Base-by-base conservation (phyloP, 2,329 filamentous ascomycete species). In the Aureobasidium vineae region DNA sequence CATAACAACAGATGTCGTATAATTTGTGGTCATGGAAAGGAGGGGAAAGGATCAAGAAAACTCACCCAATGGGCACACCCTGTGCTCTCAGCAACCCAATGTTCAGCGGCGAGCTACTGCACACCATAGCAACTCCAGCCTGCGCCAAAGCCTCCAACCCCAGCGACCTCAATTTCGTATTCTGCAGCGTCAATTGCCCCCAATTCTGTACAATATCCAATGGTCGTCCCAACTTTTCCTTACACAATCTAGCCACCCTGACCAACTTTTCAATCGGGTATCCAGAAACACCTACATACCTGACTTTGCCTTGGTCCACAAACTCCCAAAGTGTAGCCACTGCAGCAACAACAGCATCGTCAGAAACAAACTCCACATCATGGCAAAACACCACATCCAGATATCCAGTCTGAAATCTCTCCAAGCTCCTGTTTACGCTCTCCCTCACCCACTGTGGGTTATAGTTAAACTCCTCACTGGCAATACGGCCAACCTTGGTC, bases 201-300 rank as follows among this genome's bases (percentile, higher is more conserved):
- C 67, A 68, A 52, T 50, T 63, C 64, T 68, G 67, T 36, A 96
- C 90, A 5, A 87, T 87, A 74, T 97, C 92, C 41, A 97, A 77
- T 0, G 90, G 88, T 78, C 94, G 90, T 54, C 90, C 91, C 0
- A 91, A 94, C 77, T 90, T 85, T 36, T 77, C 77, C 5, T 85
- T 77, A 0, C 96, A 79, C 78, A 86, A 80, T 75, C 92, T 89
- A 1, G 92, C 89, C 15, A 94, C 82, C 4, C 84, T 82, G 71
- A 85, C 87, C 1, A 97, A 84, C 2, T 86, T 80, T 10, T 85
- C 82, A 2, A 96, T 85, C 0, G 92, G 92, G 70, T 95, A 97
- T 2, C 92, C 92, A 26, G 89, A 92, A 74, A 97, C 95, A 36
- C 93, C 93, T 23, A 96, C 85, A 73, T 96, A 94, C 60, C 86